These are phyloP conservation scores for Tricholoma terreum DNA, from an alignment of 768 basidiomycete species.

Conservation along the genomic window DNA sequence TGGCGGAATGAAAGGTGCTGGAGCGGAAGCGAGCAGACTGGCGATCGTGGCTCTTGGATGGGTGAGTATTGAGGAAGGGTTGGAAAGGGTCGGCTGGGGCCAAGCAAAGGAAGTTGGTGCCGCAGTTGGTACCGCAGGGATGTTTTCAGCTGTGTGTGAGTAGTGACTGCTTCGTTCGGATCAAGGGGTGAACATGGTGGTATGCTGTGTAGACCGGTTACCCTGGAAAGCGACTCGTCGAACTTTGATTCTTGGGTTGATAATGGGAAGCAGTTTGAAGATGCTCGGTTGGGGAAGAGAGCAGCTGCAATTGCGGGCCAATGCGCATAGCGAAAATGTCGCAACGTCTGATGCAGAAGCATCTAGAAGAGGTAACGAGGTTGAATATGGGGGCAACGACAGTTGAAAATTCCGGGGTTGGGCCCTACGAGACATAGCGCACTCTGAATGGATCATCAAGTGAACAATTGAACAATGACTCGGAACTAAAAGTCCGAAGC, in stretches of 20 bases:
- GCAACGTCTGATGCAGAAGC: conserved; percentile 7
- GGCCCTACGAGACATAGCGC: not conserved
- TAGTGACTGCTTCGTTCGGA: conserved; percentile 13
- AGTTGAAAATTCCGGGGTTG: not conserved
- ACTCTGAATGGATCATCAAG: not conserved
- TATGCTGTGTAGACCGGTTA: conserved; percentile 48
- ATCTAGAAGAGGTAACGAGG: not conserved
- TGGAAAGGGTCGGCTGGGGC: conserved; percentile 36
- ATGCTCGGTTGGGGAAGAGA: conserved; percentile 38
- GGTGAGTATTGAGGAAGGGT: conserved; percentile 42
- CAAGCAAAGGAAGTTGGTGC: conserved; percentile 54
- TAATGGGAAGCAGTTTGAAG: conserved; percentile 54
- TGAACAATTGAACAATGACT: not conserved
- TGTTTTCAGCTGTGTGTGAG: conserved; percentile 56
- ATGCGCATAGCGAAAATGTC: conserved; percentile 19
- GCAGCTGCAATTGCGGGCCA: conserved; percentile 20
- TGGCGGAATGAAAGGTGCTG: conserved; percentile 68
- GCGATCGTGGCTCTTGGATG: conserved; percentile 37
- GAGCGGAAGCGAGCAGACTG: conserved; percentile 51
- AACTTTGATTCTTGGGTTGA: conserved; percentile 51
- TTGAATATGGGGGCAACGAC: not conserved
- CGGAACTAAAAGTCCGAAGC: not conserved
- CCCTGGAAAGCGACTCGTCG: conserved; percentile 47
- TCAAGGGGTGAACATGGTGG: conserved; percentile 4
- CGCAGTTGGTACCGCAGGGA: conserved; percentile 57